Evolutionary conservation across 108 stramenopile genomes (phyloP).

Genomic region (Skeletonema costatum): DNA sequence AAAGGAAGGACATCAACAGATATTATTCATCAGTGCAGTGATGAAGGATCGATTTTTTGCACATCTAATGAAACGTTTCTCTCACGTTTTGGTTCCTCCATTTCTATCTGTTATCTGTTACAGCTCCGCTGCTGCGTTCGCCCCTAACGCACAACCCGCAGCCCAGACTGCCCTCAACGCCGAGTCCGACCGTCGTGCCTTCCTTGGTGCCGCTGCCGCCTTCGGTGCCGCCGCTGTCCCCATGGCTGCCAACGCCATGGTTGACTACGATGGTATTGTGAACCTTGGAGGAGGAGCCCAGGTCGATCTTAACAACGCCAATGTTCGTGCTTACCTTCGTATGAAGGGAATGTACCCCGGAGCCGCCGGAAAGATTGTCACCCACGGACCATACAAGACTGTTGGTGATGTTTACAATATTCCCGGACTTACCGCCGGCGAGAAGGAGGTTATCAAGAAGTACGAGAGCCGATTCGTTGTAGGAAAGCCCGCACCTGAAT

Average conservation of each 20-base stretch:
- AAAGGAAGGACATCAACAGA: background rate
- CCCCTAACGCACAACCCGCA: slow-evolving; percentile 55
- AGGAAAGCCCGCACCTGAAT: slow-evolving; percentile 77
- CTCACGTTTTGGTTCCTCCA: background rate
- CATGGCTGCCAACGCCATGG: slow-evolving; percentile 75
- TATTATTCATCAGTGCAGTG: background rate
- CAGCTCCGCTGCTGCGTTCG: slow-evolving; percentile 87
- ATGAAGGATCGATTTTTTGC: background rate
- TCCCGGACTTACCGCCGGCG: slow-evolving; percentile 82
- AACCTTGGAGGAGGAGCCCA: slow-evolving; percentile 78
- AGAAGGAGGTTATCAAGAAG: slow-evolving; percentile 97
- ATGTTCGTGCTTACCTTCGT: slow-evolving; percentile 96
- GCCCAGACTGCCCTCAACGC: slow-evolving; percentile 70
- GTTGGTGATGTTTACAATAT: slow-evolving; percentile 95
- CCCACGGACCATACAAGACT: slow-evolving; percentile 94
- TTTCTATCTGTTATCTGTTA: slow-evolving; percentile 1
- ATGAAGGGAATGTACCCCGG: slow-evolving; percentile 96
- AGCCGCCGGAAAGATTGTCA: slow-evolving; percentile 94
- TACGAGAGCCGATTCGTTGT: slow-evolving; percentile 92
- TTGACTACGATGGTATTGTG: slow-evolving; percentile 83
- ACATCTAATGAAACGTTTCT: no score
- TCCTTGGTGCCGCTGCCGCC: slow-evolving; percentile 72
- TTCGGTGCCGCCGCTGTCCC: slow-evolving; percentile 73
- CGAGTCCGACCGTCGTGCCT: slow-evolving; percentile 75
- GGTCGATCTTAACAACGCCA: slow-evolving; percentile 98